Evolutionary conservation across 179 eudicot species (phyloP).

Genomic region (Amaranthus tricolor): DNA sequence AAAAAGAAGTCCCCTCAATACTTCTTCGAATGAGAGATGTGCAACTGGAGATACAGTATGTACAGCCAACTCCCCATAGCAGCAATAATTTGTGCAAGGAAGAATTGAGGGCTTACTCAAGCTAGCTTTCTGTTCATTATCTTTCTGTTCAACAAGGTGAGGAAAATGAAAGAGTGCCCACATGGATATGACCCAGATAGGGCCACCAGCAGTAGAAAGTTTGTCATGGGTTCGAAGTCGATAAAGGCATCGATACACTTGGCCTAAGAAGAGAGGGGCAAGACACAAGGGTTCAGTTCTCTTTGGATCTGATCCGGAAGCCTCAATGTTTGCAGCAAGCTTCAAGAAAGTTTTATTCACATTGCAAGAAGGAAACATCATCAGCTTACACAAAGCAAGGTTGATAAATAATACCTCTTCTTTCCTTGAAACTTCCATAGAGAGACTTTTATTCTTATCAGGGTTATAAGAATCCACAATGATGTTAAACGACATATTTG

Average conservation of each 20-base stretch:
- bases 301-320: slow-evolving; percentile 16
- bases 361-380: slow-evolving; percentile 33
- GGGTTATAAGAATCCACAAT: slow-evolving; percentile 26
- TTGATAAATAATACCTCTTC: slow-evolving; percentile 29
- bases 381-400: slow-evolving; percentile 23
- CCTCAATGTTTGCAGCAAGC: slow-evolving; percentile 29
- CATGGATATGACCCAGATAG: slow-evolving; percentile 27
- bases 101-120: slow-evolving; percentile 19
- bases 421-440: slow-evolving; percentile 21
- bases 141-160: slow-evolving; percentile 21
- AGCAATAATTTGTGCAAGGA: slow-evolving; percentile 25
- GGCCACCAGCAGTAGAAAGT: slow-evolving; percentile 31
- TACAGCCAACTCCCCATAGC: slow-evolving; percentile 29
- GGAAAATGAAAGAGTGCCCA: slow-evolving; percentile 31
- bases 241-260: slow-evolving; percentile 28
- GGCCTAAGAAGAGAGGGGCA: slow-evolving; percentile 25
- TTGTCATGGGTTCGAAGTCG: slow-evolving; percentile 29
- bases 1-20: slow-evolving; percentile 22
- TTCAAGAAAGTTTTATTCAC: slow-evolving; percentile 30
- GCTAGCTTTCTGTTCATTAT: slow-evolving; percentile 20
- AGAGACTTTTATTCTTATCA: slow-evolving; percentile 13
- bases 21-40: slow-evolving; percentile 28
- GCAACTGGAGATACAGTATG: slow-evolving; percentile 21
- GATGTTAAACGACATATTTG: slow-evolving; percentile 27
- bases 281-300: slow-evolving; percentile 19